phyloP scores from a whole-genome alignment of 306 rosid species.

The Lathyrus tuberosus region DNA sequence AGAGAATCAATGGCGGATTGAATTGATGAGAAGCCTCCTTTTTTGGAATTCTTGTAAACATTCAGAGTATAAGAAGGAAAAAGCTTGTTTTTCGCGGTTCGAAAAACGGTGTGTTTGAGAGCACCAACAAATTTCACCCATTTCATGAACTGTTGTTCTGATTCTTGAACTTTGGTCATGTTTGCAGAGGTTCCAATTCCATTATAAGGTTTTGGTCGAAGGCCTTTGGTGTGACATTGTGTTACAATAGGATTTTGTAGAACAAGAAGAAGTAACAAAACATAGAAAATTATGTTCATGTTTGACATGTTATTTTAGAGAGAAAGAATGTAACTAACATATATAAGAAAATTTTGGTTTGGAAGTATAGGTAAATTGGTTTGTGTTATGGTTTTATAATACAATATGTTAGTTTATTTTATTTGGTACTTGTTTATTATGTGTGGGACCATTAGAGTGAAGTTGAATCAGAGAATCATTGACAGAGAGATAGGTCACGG shows the following conservation, averaged over 20 bases:
- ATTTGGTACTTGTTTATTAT: slow-evolving; percentile 30
- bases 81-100: slow-evolving; percentile 79
- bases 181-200: slow-evolving; percentile 43
- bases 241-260: slow-evolving; percentile 47
- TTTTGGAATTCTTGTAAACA: slow-evolving; percentile 61
- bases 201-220: slow-evolving; percentile 46
- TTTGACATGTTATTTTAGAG: slow-evolving; percentile 58
- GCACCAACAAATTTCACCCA: slow-evolving; percentile 90
- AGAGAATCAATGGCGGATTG: slow-evolving; percentile 93
- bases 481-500: slow-evolving; percentile 70
- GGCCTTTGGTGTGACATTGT: slow-evolving; percentile 67
- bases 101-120: slow-evolving; percentile 78
- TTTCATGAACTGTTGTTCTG: slow-evolving; percentile 88
- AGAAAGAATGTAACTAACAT: slow-evolving; percentile 45
- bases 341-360: slow-evolving; percentile 7
- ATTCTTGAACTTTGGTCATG: slow-evolving; percentile 61
- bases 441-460: slow-evolving; percentile 54
- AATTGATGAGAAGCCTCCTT: slow-evolving; percentile 74
- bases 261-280: slow-evolving; percentile 41
- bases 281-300: slow-evolving; percentile 43
- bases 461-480: slow-evolving; percentile 57
- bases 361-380: slow-evolving; percentile 15
- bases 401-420: neutral
- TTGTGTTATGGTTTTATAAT: slow-evolving; percentile 38
- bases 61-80: slow-evolving; percentile 76